Conservation (phyloP, 805 yeast species). For the Kregervanrija pseudodelftensis region DNA sequence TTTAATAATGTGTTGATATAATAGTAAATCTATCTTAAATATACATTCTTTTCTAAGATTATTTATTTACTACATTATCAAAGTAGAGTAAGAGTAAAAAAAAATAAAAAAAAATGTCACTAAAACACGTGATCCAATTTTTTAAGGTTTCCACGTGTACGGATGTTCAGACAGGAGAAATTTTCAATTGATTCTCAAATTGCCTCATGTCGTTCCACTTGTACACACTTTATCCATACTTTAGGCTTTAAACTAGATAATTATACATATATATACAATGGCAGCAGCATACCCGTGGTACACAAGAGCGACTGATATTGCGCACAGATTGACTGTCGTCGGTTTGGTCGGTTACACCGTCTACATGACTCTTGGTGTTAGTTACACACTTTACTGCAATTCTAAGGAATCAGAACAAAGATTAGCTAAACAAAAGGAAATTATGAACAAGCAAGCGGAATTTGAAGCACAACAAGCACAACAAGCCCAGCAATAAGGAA, state of each 20-base stretch:
- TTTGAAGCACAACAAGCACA: constrained; percentile 15
- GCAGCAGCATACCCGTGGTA: constrained; percentile 55
- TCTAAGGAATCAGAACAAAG: constrained; percentile 45
- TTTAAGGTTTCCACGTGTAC: too few species aligned
- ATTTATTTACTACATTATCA: too few species aligned
- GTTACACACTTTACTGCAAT: constrained; percentile 44
- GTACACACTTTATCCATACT: too few species aligned
- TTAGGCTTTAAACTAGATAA: too few species aligned
- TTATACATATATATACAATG: constrained; percentile 2
- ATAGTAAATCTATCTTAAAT: too few species aligned
- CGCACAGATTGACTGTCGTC: constrained; percentile 65
- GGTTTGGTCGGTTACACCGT: constrained; percentile 49
- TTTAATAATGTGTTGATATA: too few species aligned
- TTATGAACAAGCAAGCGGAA: constrained; percentile 20
- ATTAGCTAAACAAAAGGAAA: constrained; percentile 24
- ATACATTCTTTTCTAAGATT: too few species aligned
- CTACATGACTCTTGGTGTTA: constrained; percentile 46
- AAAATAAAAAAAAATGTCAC: too few species aligned
- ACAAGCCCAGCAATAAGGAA: background rate
- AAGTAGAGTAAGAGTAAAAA: too few species aligned
- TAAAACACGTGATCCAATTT: too few species aligned
- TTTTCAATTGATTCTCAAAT: background rate
- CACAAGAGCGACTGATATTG: constrained; percentile 61
- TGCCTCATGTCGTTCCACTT: too few species aligned
- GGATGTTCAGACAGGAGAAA: background rate